Evolutionary conservation across 176 grass and related monocot genomes (phyloP).

Genomic region (Triticum timopheevii): DNA sequence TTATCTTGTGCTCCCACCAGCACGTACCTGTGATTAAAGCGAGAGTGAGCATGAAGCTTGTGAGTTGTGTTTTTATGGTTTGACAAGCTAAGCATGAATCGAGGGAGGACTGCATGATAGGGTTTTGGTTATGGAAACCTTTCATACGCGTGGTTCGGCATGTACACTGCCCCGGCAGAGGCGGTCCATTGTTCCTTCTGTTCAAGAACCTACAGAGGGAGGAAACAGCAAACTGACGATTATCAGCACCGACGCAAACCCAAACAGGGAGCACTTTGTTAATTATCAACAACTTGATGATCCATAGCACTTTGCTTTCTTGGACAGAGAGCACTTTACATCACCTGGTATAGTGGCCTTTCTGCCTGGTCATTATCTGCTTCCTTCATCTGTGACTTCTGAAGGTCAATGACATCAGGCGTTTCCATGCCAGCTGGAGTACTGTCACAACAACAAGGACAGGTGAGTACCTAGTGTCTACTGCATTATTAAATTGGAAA

Average conservation of each 20-base stretch:
- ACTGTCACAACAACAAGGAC: background rate
- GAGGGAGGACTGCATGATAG: background rate
- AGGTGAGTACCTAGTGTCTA: too few relatives aligned
- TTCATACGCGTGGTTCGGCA: constrained; percentile 40
- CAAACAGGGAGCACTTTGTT: background rate
- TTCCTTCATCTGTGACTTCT: constrained; percentile 92
- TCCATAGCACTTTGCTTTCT: too few relatives aligned
- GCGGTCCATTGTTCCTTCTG: constrained; percentile 66
- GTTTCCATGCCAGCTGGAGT: constrained; percentile 94
- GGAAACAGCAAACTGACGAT: background rate
- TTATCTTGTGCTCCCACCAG: too few relatives aligned
- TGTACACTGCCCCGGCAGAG: constrained; percentile 46
- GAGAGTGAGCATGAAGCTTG: background rate
- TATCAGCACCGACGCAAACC: background rate
- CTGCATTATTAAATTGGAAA: too few relatives aligned
- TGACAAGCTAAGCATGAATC: background rate
- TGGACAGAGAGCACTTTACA: background rate
- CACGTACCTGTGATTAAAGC: constrained; percentile 44
- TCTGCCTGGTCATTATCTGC: constrained; percentile 43
- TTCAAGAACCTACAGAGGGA: constrained; percentile 48
- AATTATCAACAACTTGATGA: too few relatives aligned
- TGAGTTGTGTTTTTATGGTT: background rate
- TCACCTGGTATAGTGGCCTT: constrained; percentile 69
- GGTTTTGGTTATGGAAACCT: background rate
- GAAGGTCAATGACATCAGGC: constrained; percentile 85